Base-by-base conservation (phyloP, 2,329 filamentous ascomycete species). In the Paramyrothecium sp. region DNA sequence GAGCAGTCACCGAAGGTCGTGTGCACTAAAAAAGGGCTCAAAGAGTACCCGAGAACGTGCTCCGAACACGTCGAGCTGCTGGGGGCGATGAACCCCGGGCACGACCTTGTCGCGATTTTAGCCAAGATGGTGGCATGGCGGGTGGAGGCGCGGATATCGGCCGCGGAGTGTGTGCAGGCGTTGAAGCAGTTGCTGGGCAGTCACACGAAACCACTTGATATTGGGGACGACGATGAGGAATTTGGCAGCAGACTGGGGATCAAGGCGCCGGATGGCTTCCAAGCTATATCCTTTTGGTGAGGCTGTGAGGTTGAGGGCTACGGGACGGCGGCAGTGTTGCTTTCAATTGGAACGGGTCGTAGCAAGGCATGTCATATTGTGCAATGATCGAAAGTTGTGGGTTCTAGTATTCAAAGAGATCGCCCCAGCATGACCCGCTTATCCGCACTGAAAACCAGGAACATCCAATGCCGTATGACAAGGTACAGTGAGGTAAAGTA, bases 231-330 rank as follows among this genome's bases (percentile, higher is more conserved):
- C 4, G 55, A 20, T 10, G 34, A 46, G 44, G 38, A 46, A 23
- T 7, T n/a, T 7, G 46, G 30, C 16, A 21, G 56, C 3, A 55
- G 53, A 11, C 56, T 70, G 56, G 56, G 57, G 7, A 59, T 72
- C 17, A 38, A 54, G 12, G 33, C 60, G 7, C 70, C 70, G 0
- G 61, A 65, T 7, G 62, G 61, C 1, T 70, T 71, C 46, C 41
- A 56, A 21, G 56, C 63, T 0, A 58, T 69, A 21, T 57, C 61
- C 3, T 73, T 73, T 50, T 73, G 70, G 70, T 72, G 56, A 61
- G 50, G 34, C 20, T 54, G 7, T 12, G 41, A 47, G n/a, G 47
- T 2, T 16, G 48, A 21, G n/a, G 33, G 34, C 19, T 54, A 20
- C 19, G 12, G 26, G 8, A 30, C n/a, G 30, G 20, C 7, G 49